Conservation (phyloP, 768 basidiomycete species). For the Mycena rebaudengoi region DNA sequence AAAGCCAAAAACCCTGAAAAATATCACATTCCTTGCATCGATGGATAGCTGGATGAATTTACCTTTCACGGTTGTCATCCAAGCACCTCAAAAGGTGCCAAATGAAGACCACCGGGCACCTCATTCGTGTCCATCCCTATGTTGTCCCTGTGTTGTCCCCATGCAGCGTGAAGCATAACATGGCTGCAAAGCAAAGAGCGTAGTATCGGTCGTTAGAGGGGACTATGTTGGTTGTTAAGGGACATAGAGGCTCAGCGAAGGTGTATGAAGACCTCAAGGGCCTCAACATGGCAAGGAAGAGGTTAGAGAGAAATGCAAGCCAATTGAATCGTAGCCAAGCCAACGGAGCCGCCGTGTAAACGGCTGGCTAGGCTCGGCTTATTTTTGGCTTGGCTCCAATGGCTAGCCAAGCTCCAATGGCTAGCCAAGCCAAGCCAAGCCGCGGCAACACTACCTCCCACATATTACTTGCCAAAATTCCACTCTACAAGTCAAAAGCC, state of each 20-base stretch:
- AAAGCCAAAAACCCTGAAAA: neutral
- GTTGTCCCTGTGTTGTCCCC: neutral
- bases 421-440: too few relatives aligned
- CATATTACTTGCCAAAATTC: too few relatives aligned
- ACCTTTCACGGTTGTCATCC: neutral
- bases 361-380: neutral
- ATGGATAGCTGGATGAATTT: neutral
- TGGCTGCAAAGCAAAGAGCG: neutral
- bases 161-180: neutral
- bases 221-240: neutral
- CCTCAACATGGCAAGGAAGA: neutral
- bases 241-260: neutral
- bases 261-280: neutral
- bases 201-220: neutral
- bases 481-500: too few relatives aligned
- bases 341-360: neutral
- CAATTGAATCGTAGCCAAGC: neutral
- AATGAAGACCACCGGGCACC: neutral
- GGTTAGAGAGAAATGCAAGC: neutral
- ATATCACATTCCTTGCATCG: neutral
- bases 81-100: neutral
- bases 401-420: neutral
- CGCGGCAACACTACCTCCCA: too few relatives aligned
- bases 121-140: neutral
- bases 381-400: too few relatives aligned